Percentiles rank a stretch among this genome's conserved stretches.
Conservation (phyloP, 2,329 filamentous ascomycete species). For the Aspergillus alliaceus region DNA sequence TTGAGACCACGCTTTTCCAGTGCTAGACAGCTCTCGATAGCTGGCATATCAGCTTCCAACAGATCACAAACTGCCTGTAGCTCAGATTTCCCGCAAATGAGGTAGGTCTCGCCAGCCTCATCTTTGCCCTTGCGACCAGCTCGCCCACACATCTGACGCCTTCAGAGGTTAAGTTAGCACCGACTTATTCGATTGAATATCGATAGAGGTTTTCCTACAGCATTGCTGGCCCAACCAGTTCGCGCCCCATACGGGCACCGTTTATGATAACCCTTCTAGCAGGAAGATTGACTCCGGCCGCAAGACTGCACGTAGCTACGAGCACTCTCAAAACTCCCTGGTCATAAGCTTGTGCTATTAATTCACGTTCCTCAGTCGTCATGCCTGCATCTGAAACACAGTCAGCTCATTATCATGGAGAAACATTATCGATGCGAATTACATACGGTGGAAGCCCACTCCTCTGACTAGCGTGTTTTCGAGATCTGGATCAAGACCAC, state of each 20-base stretch:
- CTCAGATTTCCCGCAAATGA: slow-evolving; percentile 70
- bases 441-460: slow-evolving; percentile 72
- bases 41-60: slow-evolving; percentile 70
- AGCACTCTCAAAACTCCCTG: slow-evolving; percentile 66
- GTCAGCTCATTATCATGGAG: slow-evolving; percentile 22
- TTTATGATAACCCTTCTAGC: slow-evolving; percentile 74
- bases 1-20: slow-evolving; percentile 68
- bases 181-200: neutral
- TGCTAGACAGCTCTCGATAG: slow-evolving; percentile 66
- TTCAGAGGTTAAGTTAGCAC: slow-evolving; percentile 28
- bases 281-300: slow-evolving; percentile 76
- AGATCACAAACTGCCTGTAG: slow-evolving; percentile 69
- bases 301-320: slow-evolving; percentile 75
- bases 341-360: slow-evolving; percentile 71
- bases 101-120: slow-evolving; percentile 72
- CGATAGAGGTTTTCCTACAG: slow-evolving; percentile 45
- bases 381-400: slow-evolving; percentile 47
- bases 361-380: slow-evolving; percentile 72
- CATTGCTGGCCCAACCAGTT: slow-evolving; percentile 76
- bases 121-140: slow-evolving; percentile 78
- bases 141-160: slow-evolving; percentile 74
- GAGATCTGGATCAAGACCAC: slow-evolving; percentile 65
- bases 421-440: neutral
- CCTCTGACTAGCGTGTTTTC: slow-evolving; percentile 65
- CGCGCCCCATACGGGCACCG: slow-evolving; percentile 72